phyloP scores from a whole-genome alignment of 2,329 filamentous ascomycete species.

The Talaromyces sp. region DNA sequence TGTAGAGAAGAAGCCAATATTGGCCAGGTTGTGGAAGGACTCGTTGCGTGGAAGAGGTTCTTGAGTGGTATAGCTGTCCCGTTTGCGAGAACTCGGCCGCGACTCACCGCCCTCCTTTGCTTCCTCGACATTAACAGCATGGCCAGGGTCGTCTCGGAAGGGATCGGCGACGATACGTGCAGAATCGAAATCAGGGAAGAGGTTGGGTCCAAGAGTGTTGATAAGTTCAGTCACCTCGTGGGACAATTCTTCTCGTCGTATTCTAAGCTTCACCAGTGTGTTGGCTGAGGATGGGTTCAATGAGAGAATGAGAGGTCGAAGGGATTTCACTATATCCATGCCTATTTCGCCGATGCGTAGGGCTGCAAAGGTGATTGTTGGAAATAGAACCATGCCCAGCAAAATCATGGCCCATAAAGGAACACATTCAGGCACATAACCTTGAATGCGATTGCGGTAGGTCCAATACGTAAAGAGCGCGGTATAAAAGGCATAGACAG shows the following conservation, averaged over 20 bases:
- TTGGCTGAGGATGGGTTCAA: constrained; percentile 80
- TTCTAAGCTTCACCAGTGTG: constrained; percentile 71
- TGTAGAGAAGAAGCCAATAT: constrained; percentile 84
- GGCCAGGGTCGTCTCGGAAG: constrained; percentile 33
- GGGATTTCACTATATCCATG: constrained; percentile 96
- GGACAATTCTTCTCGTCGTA: constrained; percentile 67
- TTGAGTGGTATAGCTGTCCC: constrained; percentile 20
- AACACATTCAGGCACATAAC: constrained; percentile 73
- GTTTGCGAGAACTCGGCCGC: constrained; percentile 16
- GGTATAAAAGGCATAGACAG: constrained; percentile 77
- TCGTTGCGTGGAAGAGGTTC: constrained; percentile 75
- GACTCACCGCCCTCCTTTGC: constrained; percentile 11
- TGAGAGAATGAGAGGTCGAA: constrained; percentile 79
- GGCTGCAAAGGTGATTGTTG: constrained; percentile 83
- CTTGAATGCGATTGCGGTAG: constrained; percentile 74
- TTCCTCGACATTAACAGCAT: constrained; percentile 14
- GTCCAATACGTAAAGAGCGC: constrained; percentile 69
- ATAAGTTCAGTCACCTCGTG: constrained; percentile 83
- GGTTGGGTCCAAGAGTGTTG: constrained; percentile 89
- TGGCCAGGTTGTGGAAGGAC: constrained; percentile 84
- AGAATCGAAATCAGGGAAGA: constrained; percentile 93
- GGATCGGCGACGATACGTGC: constrained; percentile 60
- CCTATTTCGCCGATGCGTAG: constrained; percentile 95
- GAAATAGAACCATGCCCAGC: constrained; percentile 73
- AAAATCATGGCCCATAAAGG: constrained; percentile 73